Evolutionary conservation across 345 rosid genomes (phyloP).

Genomic region (Psidium guajava): DNA sequence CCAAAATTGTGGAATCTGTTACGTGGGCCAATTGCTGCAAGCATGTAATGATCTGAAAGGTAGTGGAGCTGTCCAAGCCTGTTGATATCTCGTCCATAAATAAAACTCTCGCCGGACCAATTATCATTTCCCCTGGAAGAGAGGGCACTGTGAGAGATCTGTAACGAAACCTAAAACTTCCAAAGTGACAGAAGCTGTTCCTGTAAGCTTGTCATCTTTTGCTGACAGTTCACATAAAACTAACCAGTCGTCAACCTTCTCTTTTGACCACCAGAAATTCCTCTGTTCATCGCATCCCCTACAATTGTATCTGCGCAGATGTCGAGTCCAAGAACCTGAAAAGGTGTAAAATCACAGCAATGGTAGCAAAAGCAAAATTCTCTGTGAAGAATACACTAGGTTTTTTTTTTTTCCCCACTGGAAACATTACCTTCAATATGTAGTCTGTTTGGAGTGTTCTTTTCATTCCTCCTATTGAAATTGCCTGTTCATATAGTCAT

Average conservation of each 20-base stretch:
- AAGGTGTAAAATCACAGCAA: background rate
- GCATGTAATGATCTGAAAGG: slow-evolving; percentile 57
- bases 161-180: background rate
- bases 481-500: slow-evolving; percentile 21
- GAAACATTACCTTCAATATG: slow-evolving; percentile 27
- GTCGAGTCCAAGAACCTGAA: slow-evolving; percentile 60
- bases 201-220: background rate
- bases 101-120: slow-evolving; percentile 57
- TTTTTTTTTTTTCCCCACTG: background rate
- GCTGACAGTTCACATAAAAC: background rate
- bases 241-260: slow-evolving; percentile 41
- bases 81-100: slow-evolving; percentile 81
- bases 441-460: slow-evolving; percentile 47
- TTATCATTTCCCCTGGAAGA: slow-evolving; percentile 52
- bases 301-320: slow-evolving; percentile 55
- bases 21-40: slow-evolving; percentile 56
- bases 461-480: slow-evolving; percentile 27
- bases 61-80: slow-evolving; percentile 71
- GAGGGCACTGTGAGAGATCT: background rate
- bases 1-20: slow-evolving; percentile 33
- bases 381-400: background rate
- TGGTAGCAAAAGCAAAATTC: background rate
- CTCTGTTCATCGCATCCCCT: slow-evolving; percentile 65
- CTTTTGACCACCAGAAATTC: slow-evolving; percentile 49
- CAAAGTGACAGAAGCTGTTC: background rate